Evolutionary conservation across 2,329 filamentous ascomycete genomes (phyloP).

Genomic region (Sarocladiaceae sp.): DNA sequence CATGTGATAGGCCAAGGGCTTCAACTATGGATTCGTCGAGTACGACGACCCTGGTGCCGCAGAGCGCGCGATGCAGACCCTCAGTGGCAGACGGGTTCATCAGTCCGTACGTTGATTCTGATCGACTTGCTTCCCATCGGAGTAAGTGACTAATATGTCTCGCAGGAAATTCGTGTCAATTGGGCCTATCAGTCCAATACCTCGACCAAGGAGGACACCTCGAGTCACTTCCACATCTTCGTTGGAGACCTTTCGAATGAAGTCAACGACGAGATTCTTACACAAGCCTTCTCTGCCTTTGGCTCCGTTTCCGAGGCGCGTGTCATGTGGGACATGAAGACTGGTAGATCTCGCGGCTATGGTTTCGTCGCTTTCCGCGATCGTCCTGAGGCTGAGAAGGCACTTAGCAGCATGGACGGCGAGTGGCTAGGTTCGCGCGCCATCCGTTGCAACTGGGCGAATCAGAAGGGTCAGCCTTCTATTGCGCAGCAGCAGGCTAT

Average conservation of each 20-base stretch:
- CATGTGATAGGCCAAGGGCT: conserved; percentile 71
- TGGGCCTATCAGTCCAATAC: conserved; percentile 99
- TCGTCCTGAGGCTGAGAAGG: conserved; percentile 89
- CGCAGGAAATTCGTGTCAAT: conserved; percentile 95
- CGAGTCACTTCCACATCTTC: conserved; percentile 98
- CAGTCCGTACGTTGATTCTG: conserved; percentile 70
- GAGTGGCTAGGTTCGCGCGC: conserved; percentile 98
- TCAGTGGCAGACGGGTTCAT: conserved; percentile 93
- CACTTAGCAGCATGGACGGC: conserved; percentile 94
- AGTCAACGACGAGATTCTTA: conserved; percentile 92
- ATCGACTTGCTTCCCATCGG: background rate
- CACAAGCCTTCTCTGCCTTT: conserved; percentile 93
- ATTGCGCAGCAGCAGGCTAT: conserved; percentile 97
- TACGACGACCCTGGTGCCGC: conserved; percentile 97
- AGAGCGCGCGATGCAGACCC: conserved; percentile 93
- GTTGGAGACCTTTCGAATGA: conserved; percentile 97
- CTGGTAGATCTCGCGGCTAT: conserved; percentile 92
- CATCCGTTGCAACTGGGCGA: conserved; percentile 99
- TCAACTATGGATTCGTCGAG: conserved; percentile 98
- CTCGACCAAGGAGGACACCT: conserved; percentile 92
- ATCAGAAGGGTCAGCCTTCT: conserved; percentile 99
- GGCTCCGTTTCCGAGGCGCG: conserved; percentile 94
- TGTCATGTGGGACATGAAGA: conserved; percentile 99
- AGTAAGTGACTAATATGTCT: conserved; percentile 18
- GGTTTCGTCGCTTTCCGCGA: conserved; percentile 98